Conservation (phyloP, 352 stramenopile genomes). For the Pythium coloratum region DNA sequence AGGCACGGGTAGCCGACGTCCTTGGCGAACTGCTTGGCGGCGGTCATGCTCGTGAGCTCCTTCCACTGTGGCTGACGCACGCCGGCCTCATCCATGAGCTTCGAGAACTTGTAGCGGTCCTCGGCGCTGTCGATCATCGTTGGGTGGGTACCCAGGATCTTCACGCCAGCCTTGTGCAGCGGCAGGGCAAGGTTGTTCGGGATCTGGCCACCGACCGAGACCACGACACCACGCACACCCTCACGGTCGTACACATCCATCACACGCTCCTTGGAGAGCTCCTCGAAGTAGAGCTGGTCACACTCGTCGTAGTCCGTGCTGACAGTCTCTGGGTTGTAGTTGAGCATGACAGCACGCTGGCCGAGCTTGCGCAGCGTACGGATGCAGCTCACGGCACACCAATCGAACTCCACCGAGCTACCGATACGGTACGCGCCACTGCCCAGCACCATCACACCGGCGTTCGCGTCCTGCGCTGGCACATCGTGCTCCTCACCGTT, state of each 20-base stretch:
- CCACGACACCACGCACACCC: conserved; percentile 92
- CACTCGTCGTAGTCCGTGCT: conserved; percentile 99
- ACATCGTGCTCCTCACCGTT: conserved; percentile 95
- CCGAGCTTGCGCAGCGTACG: conserved; percentile 91
- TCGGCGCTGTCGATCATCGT: conserved; percentile 97
- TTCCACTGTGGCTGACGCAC: conserved; percentile 96
- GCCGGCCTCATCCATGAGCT: conserved; percentile 94
- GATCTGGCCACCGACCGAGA: conserved; percentile 98
- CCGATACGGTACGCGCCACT: conserved; percentile 99
- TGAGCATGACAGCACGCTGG: conserved; percentile 98
- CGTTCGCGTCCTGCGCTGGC: conserved; percentile 72
- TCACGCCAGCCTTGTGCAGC: conserved; percentile 90
- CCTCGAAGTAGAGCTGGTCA: conserved; percentile 99
- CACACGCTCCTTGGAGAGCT: conserved; percentile 97
- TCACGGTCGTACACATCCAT: conserved; percentile 99
- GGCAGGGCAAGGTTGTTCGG: conserved; percentile 98
- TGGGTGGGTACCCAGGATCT: conserved; percentile 95
- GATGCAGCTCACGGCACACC: conserved; percentile 96
- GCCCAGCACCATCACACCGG: conserved; percentile 97
- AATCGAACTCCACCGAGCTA: conserved; percentile 99
- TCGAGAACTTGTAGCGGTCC: conserved; percentile 97
- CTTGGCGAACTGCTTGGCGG: conserved; percentile 87
- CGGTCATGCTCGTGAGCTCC: conserved; percentile 85
- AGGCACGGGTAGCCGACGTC: conserved; percentile 94
- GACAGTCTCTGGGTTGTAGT: conserved; percentile 99